Evolutionary conservation across 495 filamentous ascomycete species (phyloP).

Genomic region (Trypethelium eluteriae): DNA sequence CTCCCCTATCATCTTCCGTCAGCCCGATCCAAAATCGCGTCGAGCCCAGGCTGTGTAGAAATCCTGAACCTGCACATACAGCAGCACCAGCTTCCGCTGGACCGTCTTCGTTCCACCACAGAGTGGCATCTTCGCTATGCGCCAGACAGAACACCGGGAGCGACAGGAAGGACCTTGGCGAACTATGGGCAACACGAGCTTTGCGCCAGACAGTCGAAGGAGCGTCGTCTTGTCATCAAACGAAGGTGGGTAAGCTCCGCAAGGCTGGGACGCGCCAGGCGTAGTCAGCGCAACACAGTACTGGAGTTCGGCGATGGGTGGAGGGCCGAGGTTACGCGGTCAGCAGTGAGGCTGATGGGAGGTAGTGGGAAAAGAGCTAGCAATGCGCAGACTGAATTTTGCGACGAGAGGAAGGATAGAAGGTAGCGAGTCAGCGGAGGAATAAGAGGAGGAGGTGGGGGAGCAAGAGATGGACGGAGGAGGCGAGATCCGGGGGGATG

Average conservation of each 20-base stretch:
- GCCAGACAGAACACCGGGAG: constrained; percentile 9
- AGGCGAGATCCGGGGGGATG: not conserved
- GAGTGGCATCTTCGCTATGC: constrained; percentile 46
- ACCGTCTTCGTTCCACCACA: constrained; percentile 67
- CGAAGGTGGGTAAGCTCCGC: not conserved
- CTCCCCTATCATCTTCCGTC: constrained; percentile 54
- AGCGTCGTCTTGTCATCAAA: constrained; percentile 2
- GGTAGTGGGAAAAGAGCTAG: not conserved
- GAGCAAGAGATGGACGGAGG: not conserved
- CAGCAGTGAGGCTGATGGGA: not conserved
- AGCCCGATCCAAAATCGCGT: constrained; percentile 11
- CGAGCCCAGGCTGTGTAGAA: too few relatives aligned
- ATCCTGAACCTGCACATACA: constrained; percentile 52
- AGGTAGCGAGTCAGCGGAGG: constrained; percentile 2
- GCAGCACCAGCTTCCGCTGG: constrained; percentile 92
- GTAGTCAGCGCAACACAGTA: constrained; percentile 9
- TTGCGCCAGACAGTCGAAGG: not conserved
- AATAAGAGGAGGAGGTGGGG: not conserved
- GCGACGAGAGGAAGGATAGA: not conserved
- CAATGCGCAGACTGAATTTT: too few relatives aligned
- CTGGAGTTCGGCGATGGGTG: not conserved
- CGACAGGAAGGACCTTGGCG: constrained; percentile 31
- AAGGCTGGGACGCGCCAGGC: not conserved
- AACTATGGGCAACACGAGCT: not conserved
- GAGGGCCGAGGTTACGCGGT: not conserved